These are phyloP conservation scores for Syzygium oleosum DNA, from an alignment of 345 rosid genomes.

Conservation along the genomic window DNA sequence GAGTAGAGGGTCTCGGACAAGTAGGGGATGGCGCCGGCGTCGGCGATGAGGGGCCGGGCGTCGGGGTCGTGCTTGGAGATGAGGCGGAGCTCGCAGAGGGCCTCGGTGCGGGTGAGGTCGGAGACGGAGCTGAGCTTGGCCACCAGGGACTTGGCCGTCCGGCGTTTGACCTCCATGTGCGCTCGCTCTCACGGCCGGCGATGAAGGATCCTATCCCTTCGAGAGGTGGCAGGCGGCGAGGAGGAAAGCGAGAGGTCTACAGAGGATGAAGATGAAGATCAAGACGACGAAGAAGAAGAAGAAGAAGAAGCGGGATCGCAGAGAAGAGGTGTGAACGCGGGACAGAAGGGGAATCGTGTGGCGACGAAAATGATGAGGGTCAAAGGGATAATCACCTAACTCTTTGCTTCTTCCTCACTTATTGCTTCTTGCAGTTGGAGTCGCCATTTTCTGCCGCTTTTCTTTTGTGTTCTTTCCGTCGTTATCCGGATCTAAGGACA, in stretches of 20 bases:
- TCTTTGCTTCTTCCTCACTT: neutral
- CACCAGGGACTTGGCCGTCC: slow-evolving; percentile 52
- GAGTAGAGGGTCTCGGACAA: slow-evolving; percentile 78
- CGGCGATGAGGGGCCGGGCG: slow-evolving; percentile 52
- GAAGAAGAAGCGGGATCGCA: too few relatives aligned
- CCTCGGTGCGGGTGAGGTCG: slow-evolving; percentile 58
- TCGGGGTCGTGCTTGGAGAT: slow-evolving; percentile 73
- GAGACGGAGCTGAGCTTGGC: slow-evolving; percentile 76
- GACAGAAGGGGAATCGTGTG: neutral
- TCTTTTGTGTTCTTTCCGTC: neutral
- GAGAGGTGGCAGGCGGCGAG: neutral
- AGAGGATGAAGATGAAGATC: neutral
- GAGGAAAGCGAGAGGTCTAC: neutral
- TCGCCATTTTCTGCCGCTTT: neutral
- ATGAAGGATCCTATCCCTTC: neutral
- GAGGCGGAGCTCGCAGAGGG: slow-evolving; percentile 69
- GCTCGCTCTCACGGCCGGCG: neutral
- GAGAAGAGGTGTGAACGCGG: neutral
- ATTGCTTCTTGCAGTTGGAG: neutral
- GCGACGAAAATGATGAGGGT: neutral
- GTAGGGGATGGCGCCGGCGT: slow-evolving; percentile 79
- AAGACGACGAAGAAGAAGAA: neutral
- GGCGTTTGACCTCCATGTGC: slow-evolving; percentile 66
- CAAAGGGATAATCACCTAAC: neutral
- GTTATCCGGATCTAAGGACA: too few relatives aligned